Percentiles rank a stretch among this genome's conserved stretches.
Conservation (phyloP, 1,139 yeast genomes). For the Tardiomyces depauwii region DNA sequence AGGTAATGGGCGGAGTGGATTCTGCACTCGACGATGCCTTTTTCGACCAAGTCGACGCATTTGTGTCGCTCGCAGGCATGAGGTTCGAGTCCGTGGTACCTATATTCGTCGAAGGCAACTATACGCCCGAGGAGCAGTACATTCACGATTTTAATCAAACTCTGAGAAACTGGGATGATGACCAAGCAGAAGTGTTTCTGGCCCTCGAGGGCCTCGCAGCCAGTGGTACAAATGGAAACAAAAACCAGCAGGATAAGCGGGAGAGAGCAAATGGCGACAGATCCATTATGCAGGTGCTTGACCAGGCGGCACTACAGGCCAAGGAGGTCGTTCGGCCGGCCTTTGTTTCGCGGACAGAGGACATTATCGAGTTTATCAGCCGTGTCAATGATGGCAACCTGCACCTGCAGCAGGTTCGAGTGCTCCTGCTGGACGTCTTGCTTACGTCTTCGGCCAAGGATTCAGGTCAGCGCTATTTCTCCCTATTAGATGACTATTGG, state of each 20-base stretch:
- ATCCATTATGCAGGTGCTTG: background rate
- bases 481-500: background rate
- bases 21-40: conserved; percentile 21
- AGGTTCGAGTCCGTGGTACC: conserved; percentile 16
- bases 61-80: conserved; percentile 13
- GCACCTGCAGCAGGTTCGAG: background rate
- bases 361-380: background rate
- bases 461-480: background rate
- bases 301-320: background rate
- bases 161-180: conserved; percentile 35
- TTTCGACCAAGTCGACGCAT: conserved; percentile 19
- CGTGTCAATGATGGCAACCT: background rate
- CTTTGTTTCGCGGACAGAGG: background rate
- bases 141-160: conserved; percentile 30
- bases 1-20: conserved; percentile 16
- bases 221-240: background rate
- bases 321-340: background rate
- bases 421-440: conserved; percentile 1
- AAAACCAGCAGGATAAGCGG: background rate
- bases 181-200: conserved; percentile 18
- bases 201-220: background rate
- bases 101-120: conserved; percentile 12
- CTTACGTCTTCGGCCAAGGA: background rate
- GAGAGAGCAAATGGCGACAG: background rate
- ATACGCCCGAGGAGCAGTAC: conserved; percentile 15